Base-by-base conservation (phyloP, 2,329 filamentous ascomycete genomes). In the Trichoderma gracile region DNA sequence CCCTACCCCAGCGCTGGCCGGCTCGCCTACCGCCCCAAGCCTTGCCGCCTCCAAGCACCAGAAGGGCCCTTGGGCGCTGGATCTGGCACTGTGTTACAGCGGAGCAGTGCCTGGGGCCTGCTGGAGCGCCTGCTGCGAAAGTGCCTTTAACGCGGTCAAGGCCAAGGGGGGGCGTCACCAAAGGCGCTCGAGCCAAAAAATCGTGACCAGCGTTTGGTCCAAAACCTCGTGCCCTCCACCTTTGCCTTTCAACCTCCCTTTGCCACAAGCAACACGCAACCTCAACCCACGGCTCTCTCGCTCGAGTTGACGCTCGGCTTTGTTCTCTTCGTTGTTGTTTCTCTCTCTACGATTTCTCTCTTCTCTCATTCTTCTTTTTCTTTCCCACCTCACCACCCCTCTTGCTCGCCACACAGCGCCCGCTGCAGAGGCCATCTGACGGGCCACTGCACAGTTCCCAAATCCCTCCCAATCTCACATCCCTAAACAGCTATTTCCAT, bases 401-500 rank as follows among this genome's bases (percentile, higher is more conserved):
- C 42, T 38, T 74, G 70, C 73, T 72, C 71, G 65, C 68, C 67
- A 65, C 65, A 68, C 66, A 38, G 12, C 33, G 33, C 33, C 65
- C 67, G 40, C 33, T 69, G 74, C 75, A 75, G 76, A 77, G 74
- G 75, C 75, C 75, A 76, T 71, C 74, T 73, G 73, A 77, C 76
- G 71, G 74, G 74, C 73, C 71, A 70, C 65, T 63, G 66, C 63
- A 57, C 65, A 64, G 50, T 68, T 66, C 47, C 60, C 60, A 55
- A 54, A 21, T 64, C 58, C 55, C 67, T 52, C 66, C 49, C 70
- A 71, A 68, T 70, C 68, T 73, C 76, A 74, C 74, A 79, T 75
- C 75, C 77, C 71, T 73, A 78, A 77, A 71, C 74, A 75, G 73
- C 77, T 74, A 80, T 38, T 38, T 14, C 33, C 33, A 38, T 45